Conservation (phyloP, 768 basidiomycete species). For the Lentinula sp. region DNA sequence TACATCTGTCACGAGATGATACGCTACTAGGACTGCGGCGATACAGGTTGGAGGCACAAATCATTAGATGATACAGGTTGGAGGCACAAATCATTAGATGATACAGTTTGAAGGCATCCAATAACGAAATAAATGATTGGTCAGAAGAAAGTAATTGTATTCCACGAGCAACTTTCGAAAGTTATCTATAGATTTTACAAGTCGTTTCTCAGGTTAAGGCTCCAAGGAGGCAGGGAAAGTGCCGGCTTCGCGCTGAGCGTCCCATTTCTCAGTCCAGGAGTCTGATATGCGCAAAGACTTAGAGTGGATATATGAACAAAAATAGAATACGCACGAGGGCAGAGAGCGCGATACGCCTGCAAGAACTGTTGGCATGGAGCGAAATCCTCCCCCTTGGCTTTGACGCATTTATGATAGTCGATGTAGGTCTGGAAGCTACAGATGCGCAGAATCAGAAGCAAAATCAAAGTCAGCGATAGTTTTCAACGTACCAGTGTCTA, state of each 20-base stretch:
- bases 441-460: not conserved
- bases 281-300: slow-evolving; percentile 2
- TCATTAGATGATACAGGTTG: not conserved
- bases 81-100: not conserved
- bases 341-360: slow-evolving; percentile 91
- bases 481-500: slow-evolving; percentile 75
- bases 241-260: slow-evolving; percentile 91
- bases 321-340: slow-evolving; percentile 76
- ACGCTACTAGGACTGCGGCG: not conserved
- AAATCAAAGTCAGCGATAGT: not conserved
- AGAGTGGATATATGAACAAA: too few relatives aligned
- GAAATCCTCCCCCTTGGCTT: slow-evolving; percentile 97
- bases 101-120: not conserved
- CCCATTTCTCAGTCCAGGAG: slow-evolving; percentile 70
- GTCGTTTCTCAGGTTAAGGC: slow-evolving; percentile 33
- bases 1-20: not conserved
- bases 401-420: slow-evolving; percentile 97
- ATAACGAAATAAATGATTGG: not conserved
- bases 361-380: slow-evolving; percentile 99
- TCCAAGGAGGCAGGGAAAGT: slow-evolving; percentile 92
- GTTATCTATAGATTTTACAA: slow-evolving; percentile 1
- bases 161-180: not conserved
- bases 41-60: not conserved
- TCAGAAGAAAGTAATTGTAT: not conserved
- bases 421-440: slow-evolving; percentile 92